Evolutionary conservation across 225 moss, liverwort and hornwort species (phyloP).

Genomic region (Thuidium tamariscinum): DNA sequence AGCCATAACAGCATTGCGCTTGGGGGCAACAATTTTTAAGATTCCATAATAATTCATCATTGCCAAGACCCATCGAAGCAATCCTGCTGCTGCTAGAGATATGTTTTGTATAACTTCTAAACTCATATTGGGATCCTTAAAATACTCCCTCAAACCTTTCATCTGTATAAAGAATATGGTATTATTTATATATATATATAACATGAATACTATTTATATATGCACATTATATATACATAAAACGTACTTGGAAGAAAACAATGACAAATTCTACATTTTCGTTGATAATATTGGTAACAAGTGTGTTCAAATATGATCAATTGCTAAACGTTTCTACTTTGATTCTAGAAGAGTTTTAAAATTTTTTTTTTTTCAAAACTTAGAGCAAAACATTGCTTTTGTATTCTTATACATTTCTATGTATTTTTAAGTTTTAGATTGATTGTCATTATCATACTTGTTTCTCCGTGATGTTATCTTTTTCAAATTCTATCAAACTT

Average conservation of each 20-base stretch:
- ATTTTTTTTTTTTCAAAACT: no score
- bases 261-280: background rate
- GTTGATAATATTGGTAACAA: no score
- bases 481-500: conserved; percentile 79
- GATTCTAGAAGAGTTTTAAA: background rate
- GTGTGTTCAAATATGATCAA: no score
- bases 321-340: no score
- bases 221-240: no score
- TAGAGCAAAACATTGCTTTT: fast-evolving
- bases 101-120: conserved; percentile 50
- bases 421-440: no score
- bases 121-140: conserved; percentile 72
- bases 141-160: conserved; percentile 66
- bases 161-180: conserved; percentile 12
- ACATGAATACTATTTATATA: no score
- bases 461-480: conserved; percentile 74
- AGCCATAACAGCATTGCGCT: conserved; percentile 50
- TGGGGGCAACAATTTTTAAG: conserved; percentile 63
- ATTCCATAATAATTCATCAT: conserved; percentile 96
- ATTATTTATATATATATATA: no score
- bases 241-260: background rate
- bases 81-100: conserved; percentile 64
- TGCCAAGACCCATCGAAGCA: conserved; percentile 77
- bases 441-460: conserved; percentile 17
- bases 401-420: background rate